These are phyloP conservation scores for Aquilaria agallochum DNA, from an alignment of 441 rosid genomes.

Conservation along the genomic window DNA sequence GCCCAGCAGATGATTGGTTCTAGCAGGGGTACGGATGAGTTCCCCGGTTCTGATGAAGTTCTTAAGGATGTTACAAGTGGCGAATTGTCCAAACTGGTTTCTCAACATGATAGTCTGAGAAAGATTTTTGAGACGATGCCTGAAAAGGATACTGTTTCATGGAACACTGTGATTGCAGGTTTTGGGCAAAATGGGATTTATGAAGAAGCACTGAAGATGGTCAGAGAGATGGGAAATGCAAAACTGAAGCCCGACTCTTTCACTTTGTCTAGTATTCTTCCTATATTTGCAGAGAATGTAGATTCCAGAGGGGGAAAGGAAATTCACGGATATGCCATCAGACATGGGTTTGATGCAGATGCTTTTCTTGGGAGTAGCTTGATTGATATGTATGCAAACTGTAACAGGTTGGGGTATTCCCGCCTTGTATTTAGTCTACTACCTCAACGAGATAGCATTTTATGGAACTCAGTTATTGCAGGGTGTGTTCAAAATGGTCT, in stretches of 20 bases:
- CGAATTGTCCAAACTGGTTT: neutral
- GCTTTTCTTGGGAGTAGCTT: conserved; percentile 54
- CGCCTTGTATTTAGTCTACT: conserved; percentile 32
- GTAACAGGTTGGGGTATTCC: conserved; percentile 47
- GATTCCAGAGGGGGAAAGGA: conserved; percentile 59
- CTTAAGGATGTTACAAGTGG: neutral
- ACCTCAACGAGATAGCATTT: conserved; percentile 38
- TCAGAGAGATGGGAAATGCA: conserved; percentile 40
- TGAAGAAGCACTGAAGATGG: conserved; percentile 48
- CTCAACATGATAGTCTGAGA: conserved; percentile 31
- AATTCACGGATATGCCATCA: conserved; percentile 71
- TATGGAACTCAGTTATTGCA: conserved; percentile 59
- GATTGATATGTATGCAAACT: conserved; percentile 82
- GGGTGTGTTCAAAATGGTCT: conserved; percentile 52
- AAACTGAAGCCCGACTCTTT: conserved; percentile 51
- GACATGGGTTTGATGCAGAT: conserved; percentile 50
- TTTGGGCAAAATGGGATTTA: conserved; percentile 48
- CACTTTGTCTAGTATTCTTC: conserved; percentile 58
- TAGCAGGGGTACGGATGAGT: neutral
- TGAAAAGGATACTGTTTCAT: conserved; percentile 49
- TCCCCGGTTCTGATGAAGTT: neutral
- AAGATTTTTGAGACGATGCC: conserved; percentile 61
- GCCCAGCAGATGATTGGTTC: neutral
- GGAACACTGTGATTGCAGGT: conserved; percentile 58
- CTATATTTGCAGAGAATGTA: conserved; percentile 47